Base-by-base conservation (phyloP, 768 basidiomycete genomes). In the Favolaschia claudopus region DNA sequence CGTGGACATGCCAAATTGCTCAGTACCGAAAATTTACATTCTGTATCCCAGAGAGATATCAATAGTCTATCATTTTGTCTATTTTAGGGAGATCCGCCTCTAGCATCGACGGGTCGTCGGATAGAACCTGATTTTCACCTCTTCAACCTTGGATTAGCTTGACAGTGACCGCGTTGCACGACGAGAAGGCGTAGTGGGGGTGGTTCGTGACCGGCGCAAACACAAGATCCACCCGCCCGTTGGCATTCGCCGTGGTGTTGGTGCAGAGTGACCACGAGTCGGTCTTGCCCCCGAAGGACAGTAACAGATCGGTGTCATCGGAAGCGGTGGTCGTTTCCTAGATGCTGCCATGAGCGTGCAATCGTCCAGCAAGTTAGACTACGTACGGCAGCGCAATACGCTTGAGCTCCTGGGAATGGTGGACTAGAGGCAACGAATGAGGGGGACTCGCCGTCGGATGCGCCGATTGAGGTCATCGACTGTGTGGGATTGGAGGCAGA, bases 371-470 rank as follows among this genome's bases (percentile, higher is more conserved):
- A 43, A 19, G 36, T 33, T 39, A 42, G 40, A 39, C 29, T 13
- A 62, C 65, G 39, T 7, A 78, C 78, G 68, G 77, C 73, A 13
- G 74, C 75, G 52, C 79, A 81, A 51, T 77, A 80, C 0, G 70
- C 65, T 59, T 79, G 78, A 27, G 74, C 70, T 1, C 79, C 79
- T 2, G 80, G 77, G 69, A 79, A 79, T 2, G 77, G 72, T 42
- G 78, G 79, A 45, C 75, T 76, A 15, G 77, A 78, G 2, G 78
- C 76, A n/a, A 80, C 77, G 52, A 81, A 81, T 38, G 71, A 73
- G 25, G 77, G 78, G 4, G 78, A 78, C 63, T 81, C 77, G 34
- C 80, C 80, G 46, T 76, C 73, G 15, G 70, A 66, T 10, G 78
- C 71, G 17, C 68, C 70, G 10, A 70, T 74, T 8, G 77, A 78